These are phyloP conservation scores for Hibiscus mutabilis DNA, from an alignment of 345 rosid species.

Conservation along the genomic window DNA sequence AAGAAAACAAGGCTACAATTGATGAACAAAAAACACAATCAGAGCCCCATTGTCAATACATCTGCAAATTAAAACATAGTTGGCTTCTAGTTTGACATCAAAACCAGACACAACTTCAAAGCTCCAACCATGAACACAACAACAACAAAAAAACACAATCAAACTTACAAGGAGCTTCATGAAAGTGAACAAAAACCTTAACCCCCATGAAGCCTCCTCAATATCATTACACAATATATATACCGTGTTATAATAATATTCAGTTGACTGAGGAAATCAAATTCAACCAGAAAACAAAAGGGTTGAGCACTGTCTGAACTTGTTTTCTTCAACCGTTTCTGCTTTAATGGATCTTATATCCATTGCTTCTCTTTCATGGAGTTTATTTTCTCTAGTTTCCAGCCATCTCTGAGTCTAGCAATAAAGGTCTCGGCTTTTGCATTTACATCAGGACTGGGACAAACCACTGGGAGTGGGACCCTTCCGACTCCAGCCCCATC, in stretches of 20 bases:
- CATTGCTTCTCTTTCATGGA: constrained; percentile 40
- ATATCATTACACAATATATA: neutral
- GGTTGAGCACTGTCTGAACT: neutral
- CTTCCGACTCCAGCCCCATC: constrained; percentile 10
- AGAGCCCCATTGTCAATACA: neutral
- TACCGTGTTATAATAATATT: neutral
- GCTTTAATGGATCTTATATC: constrained; percentile 1
- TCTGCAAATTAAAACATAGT: neutral
- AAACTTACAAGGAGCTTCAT: constrained; percentile 2
- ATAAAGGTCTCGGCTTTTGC: constrained; percentile 74
- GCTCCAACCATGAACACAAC: neutral
- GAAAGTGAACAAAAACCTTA: constrained; percentile 3
- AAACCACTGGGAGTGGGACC: constrained; percentile 21
- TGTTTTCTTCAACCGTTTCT: neutral
- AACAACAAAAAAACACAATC: neutral
- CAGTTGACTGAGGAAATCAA: neutral
- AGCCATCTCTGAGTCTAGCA: constrained; percentile 64
- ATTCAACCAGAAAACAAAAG: neutral
- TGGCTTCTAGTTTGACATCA: neutral
- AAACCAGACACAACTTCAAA: neutral
- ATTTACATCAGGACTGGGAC: constrained; percentile 87
- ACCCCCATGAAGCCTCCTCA: neutral
- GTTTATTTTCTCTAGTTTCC: constrained; percentile 75
- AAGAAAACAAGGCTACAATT: neutral
- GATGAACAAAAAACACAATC: constrained; percentile 5